A percentile compares a stretch with the other conserved stretches of the same genome.
These are phyloP conservation scores for Sclerotinia subarctica DNA, from an alignment of 2,329 filamentous ascomycete genomes.

Conservation along the genomic window DNA sequence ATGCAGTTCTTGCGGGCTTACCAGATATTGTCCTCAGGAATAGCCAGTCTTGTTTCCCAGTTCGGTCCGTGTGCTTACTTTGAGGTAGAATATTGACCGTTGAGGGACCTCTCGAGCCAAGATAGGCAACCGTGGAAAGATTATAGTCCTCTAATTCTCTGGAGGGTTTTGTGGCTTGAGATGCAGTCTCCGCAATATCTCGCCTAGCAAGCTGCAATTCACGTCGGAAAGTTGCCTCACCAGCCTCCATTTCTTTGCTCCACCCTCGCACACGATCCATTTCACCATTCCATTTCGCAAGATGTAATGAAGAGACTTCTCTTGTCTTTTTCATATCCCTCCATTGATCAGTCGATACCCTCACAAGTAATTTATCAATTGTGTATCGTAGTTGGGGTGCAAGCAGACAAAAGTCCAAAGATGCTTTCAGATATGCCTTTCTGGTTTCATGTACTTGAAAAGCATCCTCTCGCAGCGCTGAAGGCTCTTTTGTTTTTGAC, in stretches of 20 bases:
- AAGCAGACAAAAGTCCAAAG: slow-evolving; percentile 88
- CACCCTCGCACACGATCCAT: slow-evolving; percentile 91
- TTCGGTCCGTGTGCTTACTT: slow-evolving; percentile 49
- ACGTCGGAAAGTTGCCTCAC: slow-evolving; percentile 77
- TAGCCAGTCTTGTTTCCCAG: slow-evolving; percentile 93
- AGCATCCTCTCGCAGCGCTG: slow-evolving; percentile 86
- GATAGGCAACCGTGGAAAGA: slow-evolving; percentile 81
- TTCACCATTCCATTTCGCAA: slow-evolving; percentile 68
- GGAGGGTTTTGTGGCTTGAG: slow-evolving; percentile 71
- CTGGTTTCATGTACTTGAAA: slow-evolving; percentile 92
- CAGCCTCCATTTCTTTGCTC: slow-evolving; percentile 89
- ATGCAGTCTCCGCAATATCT: slow-evolving; percentile 76
- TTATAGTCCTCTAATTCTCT: slow-evolving; percentile 92
- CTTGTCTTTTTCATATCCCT: slow-evolving; percentile 74
- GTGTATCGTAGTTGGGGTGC: slow-evolving; percentile 81
- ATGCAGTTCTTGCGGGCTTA: slow-evolving; percentile 85
- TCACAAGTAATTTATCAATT: slow-evolving; percentile 82
- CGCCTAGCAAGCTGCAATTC: slow-evolving; percentile 77
- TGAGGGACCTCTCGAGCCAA: slow-evolving; percentile 67
- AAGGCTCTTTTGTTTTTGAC: slow-evolving; percentile 91
- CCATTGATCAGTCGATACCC: slow-evolving; percentile 83
- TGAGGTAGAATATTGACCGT: slow-evolving; percentile 45
- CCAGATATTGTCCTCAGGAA: slow-evolving; percentile 78
- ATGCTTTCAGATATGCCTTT: slow-evolving; percentile 85
- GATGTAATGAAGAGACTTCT: slow-evolving; percentile 59